phyloP scores from a whole-genome alignment of 1,284 basidiomycete species.

The Leccinum subfulvum region DNA sequence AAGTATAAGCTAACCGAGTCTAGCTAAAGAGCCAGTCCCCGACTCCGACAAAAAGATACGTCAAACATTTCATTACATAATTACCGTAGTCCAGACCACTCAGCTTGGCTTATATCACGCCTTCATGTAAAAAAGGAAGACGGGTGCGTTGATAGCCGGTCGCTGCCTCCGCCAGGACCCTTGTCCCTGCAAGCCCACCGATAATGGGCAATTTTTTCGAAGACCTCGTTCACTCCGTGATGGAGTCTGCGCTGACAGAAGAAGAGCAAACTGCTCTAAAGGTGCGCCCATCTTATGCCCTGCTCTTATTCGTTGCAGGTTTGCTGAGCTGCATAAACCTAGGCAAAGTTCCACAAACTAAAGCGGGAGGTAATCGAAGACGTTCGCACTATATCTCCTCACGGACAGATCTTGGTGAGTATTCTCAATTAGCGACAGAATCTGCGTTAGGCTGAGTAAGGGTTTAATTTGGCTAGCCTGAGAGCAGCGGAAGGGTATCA shows the following conservation, averaged over 20 bases:
- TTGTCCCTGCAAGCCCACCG: neutral
- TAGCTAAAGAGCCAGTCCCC: too few species aligned
- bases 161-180: neutral
- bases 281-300: slow-evolving; percentile 9
- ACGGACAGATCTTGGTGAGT: slow-evolving; percentile 31
- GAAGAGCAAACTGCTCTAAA: slow-evolving; percentile 29
- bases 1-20: too few species aligned
- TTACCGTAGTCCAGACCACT: too few species aligned
- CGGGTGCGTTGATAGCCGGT: neutral
- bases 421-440: neutral
- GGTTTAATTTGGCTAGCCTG: too few species aligned
- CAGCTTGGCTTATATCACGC: neutral
- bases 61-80: too few species aligned
- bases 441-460: neutral
- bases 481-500: slow-evolving; percentile 16
- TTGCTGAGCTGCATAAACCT: neutral
- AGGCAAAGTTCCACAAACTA: slow-evolving; percentile 33
- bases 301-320: neutral
- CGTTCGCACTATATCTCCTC: slow-evolving; percentile 29
- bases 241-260: slow-evolving; percentile 24
- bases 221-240: slow-evolving; percentile 25
- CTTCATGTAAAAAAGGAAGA: slow-evolving; percentile 4
- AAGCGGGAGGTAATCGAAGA: slow-evolving; percentile 31
- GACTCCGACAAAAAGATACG: too few species aligned
- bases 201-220: slow-evolving; percentile 33